Base-by-base conservation (phyloP, 352 stramenopile genomes). In the Globisporangium cystogenes region DNA sequence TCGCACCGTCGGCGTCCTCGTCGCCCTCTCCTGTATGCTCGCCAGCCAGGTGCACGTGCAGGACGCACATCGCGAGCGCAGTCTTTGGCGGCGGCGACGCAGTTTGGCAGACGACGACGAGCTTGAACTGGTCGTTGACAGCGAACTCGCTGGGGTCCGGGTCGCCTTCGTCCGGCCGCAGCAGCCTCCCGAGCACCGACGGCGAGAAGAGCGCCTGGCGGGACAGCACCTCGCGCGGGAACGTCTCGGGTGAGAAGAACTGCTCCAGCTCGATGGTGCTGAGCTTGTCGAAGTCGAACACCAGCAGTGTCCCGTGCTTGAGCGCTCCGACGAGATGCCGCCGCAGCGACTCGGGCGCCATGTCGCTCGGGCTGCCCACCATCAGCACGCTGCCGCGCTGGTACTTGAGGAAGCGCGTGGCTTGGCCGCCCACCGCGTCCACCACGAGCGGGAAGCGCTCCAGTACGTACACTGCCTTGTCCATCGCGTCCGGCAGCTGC, bases 381-480 rank as follows among this genome's bases (percentile, higher is more conserved):
- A 93, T 72, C n/a, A 97, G 71, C 41, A 91, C 86, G 11, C 73
- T 70, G 15, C 88, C 87, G 2, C 82, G 83, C 59, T 97, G 89
- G 64, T 97, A 97, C 51, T 93, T 88, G 53, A 97, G 82, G 41
- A 96, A 96, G 2, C 86, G 78, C 26, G 70, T 76, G 14, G 82
- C 89, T 3, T 60, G 53, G 62, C 96, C 79, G 1, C 76, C 82
- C 2, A 71, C 73, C 0, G 78, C 64, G 43, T 97, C 90, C 16
- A 96, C 55, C 16, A 97, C 61, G n/a, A 97, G 56, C 16, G 87
- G 87, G 59, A 89, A 96, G 21, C 80, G 85, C 48, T 97, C 90
- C 18, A 74, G 43, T 21, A 95, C 84, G 50, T 96, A 97, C 33
- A 96, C 75, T 1, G 71, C 77, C 29, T 76, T 68, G 56, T 96